Base-by-base conservation (phyloP, 306 rosid genomes). In the Carpinus viminea region DNA sequence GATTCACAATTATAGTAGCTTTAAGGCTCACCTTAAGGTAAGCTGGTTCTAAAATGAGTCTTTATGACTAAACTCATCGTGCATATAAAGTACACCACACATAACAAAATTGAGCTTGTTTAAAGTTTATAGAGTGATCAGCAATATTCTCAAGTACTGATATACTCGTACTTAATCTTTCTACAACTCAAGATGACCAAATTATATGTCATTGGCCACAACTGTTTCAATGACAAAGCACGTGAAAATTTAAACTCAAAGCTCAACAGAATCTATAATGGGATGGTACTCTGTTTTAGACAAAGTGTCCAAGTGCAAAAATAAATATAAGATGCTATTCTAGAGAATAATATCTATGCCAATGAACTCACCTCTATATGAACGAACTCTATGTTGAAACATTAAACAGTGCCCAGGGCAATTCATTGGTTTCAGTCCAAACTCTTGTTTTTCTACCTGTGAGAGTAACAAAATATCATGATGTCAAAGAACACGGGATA, bases 331-430 rank as follows among this genome's bases (percentile, higher is more conserved):
- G 68, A 5, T 26, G 43, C n/a, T 62, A 31, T 13, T 20, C 16
- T 62, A 28, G 69, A 62, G 38, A 62, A 26, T 31, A 34, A 41
- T 18, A 66, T 41, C 11, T 4, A 28, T 66, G 45, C 8, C 77
- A 55, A 69, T 59, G 41, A 79, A 55, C 76, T 69, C 80, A 90
- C 97, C 98, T 86, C 97, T 89, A 80, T 95, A 95, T 21, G 98
- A 95, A 54, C 97, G 97, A 81, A 92, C 98, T 86, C 97, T 87
- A 74, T 95, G 98, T 77, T 95, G 92, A 82, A 91, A 95, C 92
- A 92, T 90, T 83, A 95, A 83, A 85, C 98, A 95, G 81, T 95
- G 98, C n/a, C 98, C 98, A 0, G 98, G 98, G 88, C 98, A 95
- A 85, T 95, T 95, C 98, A 92, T 95, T 43, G 98, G 98, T 83